phyloP scores from a whole-genome alignment of 202 grass and related monocot genomes.

The Brachypodium distachyon region DNA sequence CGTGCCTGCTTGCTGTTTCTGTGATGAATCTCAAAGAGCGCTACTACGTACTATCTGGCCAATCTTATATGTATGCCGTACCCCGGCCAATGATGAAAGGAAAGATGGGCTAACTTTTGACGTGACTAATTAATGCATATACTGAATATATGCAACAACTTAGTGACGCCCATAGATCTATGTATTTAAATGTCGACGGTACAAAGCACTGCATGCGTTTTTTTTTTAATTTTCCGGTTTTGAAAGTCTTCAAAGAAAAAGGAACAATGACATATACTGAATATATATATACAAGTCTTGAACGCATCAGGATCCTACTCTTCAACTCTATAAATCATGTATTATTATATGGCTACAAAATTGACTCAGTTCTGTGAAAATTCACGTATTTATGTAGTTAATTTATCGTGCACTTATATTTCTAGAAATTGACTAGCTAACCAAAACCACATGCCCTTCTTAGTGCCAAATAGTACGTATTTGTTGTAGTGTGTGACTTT shows the following conservation, averaged over 20 bases:
- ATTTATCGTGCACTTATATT: neutral
- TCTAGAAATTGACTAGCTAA: constrained; percentile 28
- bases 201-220: neutral
- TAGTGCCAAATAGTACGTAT: neutral
- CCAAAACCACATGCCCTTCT: neutral
- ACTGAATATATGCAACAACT: neutral
- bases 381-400: too few relatives aligned
- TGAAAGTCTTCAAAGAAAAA: too few relatives aligned
- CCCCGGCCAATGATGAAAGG: constrained; percentile 30
- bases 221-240: neutral
- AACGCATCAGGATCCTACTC: neutral
- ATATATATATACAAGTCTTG: too few relatives aligned
- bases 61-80: neutral
- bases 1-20: neutral
- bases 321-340: neutral
- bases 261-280: too few relatives aligned
- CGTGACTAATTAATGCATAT: neutral
- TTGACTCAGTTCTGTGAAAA: neutral
- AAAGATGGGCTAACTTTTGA: constrained; percentile 21
- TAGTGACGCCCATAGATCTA: neutral
- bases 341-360: neutral
- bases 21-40: constrained; percentile 17
- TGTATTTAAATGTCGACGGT: neutral
- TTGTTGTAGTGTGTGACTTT: neutral
- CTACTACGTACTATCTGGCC: too few relatives aligned